Evolutionary conservation across 2,329 filamentous ascomycete species (phyloP).

Genomic region (Cladophialophora yegresii): DNA sequence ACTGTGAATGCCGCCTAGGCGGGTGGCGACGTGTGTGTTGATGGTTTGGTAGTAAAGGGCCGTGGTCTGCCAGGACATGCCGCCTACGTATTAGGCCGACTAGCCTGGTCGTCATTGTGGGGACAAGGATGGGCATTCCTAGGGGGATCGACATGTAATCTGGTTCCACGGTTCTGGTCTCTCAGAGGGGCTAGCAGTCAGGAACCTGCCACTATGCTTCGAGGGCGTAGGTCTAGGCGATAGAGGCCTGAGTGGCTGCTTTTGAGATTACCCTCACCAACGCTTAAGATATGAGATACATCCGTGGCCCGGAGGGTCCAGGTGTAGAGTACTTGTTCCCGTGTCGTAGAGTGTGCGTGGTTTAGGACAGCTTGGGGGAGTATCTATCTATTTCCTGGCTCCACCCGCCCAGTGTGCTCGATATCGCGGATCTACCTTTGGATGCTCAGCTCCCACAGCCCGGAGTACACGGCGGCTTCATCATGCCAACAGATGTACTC

Average conservation of each 20-base stretch:
- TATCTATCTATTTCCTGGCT: background rate
- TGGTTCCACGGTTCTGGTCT: too few relatives aligned
- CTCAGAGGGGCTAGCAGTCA: too few relatives aligned
- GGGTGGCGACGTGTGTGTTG: conserved; percentile 30
- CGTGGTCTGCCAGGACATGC: conserved; percentile 21
- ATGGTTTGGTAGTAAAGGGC: conserved; percentile 24
- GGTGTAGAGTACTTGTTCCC: too few relatives aligned
- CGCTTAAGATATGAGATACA: too few relatives aligned
- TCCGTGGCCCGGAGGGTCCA: too few relatives aligned
- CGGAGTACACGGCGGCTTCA: background rate
- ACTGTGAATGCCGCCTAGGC: conserved; percentile 23
- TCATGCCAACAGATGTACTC: background rate
- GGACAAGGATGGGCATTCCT: background rate
- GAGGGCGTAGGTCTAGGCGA: background rate
- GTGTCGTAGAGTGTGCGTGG: too few relatives aligned
- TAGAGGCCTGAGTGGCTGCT: background rate
- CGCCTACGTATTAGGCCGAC: conserved; percentile 28
- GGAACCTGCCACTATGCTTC: background rate
- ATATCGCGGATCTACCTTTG: background rate
- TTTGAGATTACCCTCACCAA: background rate
- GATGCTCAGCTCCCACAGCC: background rate
- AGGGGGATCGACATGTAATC: background rate
- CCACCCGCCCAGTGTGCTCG: background rate
- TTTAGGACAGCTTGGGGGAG: background rate
- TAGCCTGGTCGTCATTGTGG: background rate